Percentiles rank a stretch among this genome's conserved stretches.
These are phyloP conservation scores for Pleoardoris graminearum DNA, from an alignment of 2,329 filamentous ascomycete genomes.

Conservation along the genomic window DNA sequence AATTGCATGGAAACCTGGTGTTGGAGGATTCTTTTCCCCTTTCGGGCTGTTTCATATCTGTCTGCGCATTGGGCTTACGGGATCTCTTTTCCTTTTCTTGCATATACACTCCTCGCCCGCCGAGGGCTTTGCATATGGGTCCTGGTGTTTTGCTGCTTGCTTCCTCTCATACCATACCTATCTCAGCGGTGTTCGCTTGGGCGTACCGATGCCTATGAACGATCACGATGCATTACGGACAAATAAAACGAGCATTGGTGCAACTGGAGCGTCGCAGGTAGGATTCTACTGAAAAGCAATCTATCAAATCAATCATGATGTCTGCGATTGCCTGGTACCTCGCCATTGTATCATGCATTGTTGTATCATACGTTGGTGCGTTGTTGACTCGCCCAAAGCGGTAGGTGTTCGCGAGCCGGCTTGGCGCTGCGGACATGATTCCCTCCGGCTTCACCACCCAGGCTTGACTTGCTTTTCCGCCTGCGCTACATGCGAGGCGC, in stretches of 20 bases:
- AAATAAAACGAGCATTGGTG: conserved; percentile 13
- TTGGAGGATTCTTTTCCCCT: conserved; percentile 1
- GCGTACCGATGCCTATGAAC: conserved; percentile 17
- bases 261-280: neutral
- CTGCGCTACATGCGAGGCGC: no score
- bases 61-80: conserved; percentile 3
- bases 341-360: neutral
- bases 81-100: conserved; percentile 14
- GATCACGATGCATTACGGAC: conserved; percentile 27
- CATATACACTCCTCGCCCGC: conserved; percentile 10
- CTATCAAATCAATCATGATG: neutral
- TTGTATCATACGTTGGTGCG: neutral
- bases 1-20: conserved; percentile 12
- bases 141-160: conserved; percentile 15
- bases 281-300: neutral
- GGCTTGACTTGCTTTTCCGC: no score
- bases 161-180: conserved; percentile 5
- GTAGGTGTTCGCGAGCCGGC: no score
- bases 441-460: no score
- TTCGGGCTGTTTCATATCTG: conserved; percentile 2
- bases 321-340: neutral
- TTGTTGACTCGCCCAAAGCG: no score
- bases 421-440: no score
- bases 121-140: conserved; percentile 18
- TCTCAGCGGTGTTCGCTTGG: conserved; percentile 8